Conservation (phyloP, 78 protist genomes). For the Fonticula alba region DNA sequence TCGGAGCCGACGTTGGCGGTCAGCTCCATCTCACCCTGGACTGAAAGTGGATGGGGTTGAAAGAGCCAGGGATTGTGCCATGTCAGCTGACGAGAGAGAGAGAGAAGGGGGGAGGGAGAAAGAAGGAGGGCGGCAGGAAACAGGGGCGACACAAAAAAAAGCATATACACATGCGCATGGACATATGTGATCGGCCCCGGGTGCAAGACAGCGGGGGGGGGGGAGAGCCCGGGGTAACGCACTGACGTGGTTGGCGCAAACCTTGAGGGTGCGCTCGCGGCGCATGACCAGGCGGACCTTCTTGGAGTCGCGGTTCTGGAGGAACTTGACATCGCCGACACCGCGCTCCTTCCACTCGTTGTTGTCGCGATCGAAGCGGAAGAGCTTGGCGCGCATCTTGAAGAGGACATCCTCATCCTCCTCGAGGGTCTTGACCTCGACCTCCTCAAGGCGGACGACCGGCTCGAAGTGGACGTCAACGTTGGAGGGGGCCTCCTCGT, state of each 20-base stretch:
- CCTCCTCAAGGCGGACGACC: conserved; percentile 3
- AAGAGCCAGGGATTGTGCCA: background rate
- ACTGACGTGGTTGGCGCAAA: conserved; percentile 62
- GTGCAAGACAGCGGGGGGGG: background rate
- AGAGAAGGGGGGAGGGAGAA: conserved; percentile 1
- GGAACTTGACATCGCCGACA: conserved; percentile 55
- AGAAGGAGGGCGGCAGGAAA: background rate
- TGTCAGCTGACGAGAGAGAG: background rate
- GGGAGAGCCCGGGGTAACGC: background rate
- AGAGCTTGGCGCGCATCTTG: conserved; percentile 49
- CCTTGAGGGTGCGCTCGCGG: conserved; percentile 72
- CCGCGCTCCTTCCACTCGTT: conserved; percentile 83
- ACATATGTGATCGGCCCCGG: background rate
- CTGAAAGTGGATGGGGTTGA: background rate
- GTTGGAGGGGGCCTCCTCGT: background rate
- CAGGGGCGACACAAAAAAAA: background rate
- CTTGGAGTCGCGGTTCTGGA: conserved; percentile 40
- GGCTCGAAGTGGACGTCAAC: conserved; percentile 8
- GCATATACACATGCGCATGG: background rate
- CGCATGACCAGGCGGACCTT: conserved; percentile 76
- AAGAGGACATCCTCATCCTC: conserved; percentile 21
- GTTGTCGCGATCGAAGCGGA: conserved; percentile 29
- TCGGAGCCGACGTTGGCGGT: conserved; percentile 1
- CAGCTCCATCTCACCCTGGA: background rate
- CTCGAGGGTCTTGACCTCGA: conserved; percentile 23